phyloP scores from a whole-genome alignment of 169 alveolate species.

The Babesia gibsoni region DNA sequence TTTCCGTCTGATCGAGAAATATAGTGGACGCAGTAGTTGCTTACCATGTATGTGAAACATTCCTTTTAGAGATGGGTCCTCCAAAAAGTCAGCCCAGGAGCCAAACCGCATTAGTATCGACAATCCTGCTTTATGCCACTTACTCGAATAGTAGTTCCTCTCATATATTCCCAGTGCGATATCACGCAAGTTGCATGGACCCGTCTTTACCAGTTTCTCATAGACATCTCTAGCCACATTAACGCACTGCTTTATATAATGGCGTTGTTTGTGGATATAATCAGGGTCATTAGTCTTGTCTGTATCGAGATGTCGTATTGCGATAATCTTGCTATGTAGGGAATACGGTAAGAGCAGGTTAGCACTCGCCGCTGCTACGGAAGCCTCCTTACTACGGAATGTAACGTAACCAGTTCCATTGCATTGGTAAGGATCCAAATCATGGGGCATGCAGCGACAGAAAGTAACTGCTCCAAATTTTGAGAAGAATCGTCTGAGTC shows the following conservation, averaged over 20 bases:
- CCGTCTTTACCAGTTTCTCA: constrained; percentile 41
- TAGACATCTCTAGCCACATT: constrained; percentile 67
- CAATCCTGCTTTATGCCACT: constrained; percentile 67
- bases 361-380: constrained; percentile 46
- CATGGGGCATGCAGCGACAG: constrained; percentile 78
- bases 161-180: constrained; percentile 64
- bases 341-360: constrained; percentile 50
- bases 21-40: background rate
- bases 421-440: constrained; percentile 85
- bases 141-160: constrained; percentile 66
- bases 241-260: constrained; percentile 64
- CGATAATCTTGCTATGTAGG: constrained; percentile 61
- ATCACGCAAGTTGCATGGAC: constrained; percentile 48
- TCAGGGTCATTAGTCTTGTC: constrained; percentile 71
- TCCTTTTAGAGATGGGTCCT: constrained; percentile 19
- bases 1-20: constrained; percentile 17
- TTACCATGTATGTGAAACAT: constrained; percentile 41
- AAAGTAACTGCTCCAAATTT: constrained; percentile 79
- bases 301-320: constrained; percentile 76
- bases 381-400: constrained; percentile 67
- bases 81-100: constrained; percentile 61
- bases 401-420: constrained; percentile 79
- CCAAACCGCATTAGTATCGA: constrained; percentile 68
- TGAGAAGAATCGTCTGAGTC: constrained; percentile 78
- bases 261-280: constrained; percentile 69